Percentiles rank a stretch among this genome's conserved stretches.
These are phyloP conservation scores for Omphalotus guepiniiformis DNA, from an alignment of 768 basidiomycete genomes.

Conservation along the genomic window DNA sequence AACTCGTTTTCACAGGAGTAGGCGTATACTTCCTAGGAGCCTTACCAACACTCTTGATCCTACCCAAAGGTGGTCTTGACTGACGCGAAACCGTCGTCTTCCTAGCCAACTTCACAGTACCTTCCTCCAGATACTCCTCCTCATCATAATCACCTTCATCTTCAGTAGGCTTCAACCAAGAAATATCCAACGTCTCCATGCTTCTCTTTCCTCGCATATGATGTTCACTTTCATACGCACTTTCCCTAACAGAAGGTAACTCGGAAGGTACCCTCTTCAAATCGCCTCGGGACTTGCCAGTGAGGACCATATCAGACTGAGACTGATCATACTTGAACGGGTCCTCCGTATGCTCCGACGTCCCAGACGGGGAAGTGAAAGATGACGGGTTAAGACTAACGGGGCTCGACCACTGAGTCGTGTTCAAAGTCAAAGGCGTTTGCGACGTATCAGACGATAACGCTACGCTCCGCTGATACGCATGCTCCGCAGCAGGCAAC, in stretches of 20 bases:
- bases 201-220: slow-evolving; percentile 8
- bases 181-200: slow-evolving; percentile 13
- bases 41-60: slow-evolving; percentile 38
- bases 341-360: neutral
- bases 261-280: neutral
- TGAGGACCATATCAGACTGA: too few relatives aligned
- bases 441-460: neutral
- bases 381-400: neutral
- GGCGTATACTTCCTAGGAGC: slow-evolving; percentile 33
- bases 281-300: neutral
- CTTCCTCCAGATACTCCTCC: slow-evolving; percentile 14
- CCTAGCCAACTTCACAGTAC: neutral
- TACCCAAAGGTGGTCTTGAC: slow-evolving; percentile 9
- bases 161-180: slow-evolving; percentile 17
- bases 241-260: neutral
- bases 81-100: neutral
- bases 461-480: slow-evolving; percentile 3
- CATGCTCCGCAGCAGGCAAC: slow-evolving; percentile 1
- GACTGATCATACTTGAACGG: slow-evolving; percentile 1
- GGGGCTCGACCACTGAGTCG: neutral
- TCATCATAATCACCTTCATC: slow-evolving; percentile 8
- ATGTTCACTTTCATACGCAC: neutral
- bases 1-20: slow-evolving; percentile 20
- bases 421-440: neutral
- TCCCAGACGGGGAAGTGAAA: slow-evolving; percentile 1